Percentiles rank a stretch among this genome's conserved stretches.
Conservation (phyloP, 305 asterid species). For the Lippia alba region DNA sequence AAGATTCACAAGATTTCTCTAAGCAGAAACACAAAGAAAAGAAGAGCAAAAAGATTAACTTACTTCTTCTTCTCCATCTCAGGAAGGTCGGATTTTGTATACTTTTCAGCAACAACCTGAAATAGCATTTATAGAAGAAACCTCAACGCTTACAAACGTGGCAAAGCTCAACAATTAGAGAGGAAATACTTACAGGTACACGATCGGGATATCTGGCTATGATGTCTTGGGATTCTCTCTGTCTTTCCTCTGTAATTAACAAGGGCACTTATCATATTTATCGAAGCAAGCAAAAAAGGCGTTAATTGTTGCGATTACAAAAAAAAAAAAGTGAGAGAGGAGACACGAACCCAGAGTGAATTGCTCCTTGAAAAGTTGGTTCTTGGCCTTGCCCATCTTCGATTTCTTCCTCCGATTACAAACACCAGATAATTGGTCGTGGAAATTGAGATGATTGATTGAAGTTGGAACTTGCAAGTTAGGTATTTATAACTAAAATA, state of each 20-base stretch:
- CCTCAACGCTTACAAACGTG: background rate
- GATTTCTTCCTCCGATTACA: conserved; percentile 25
- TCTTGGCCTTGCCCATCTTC: conserved; percentile 53
- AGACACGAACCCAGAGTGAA: conserved; percentile 52
- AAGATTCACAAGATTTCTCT: conserved; percentile 2
- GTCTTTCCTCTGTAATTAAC: conserved; percentile 65
- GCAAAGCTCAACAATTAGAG: background rate
- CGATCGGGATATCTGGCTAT: conserved; percentile 91
- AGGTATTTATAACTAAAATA: background rate
- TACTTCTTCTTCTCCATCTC: conserved; percentile 94
- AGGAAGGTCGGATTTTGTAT: conserved; percentile 84
- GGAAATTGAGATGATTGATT: background rate
- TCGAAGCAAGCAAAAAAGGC: background rate
- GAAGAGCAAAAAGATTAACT: conserved; percentile 31
- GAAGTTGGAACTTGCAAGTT: background rate
- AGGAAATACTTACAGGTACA: conserved; percentile 60
- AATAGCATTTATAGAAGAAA: conserved; percentile 15
- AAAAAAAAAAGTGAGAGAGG: background rate
- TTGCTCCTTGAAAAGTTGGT: conserved; percentile 55
- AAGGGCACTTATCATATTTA: background rate
- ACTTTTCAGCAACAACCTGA: conserved; percentile 90
- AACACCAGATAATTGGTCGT: background rate
- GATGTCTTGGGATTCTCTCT: conserved; percentile 75
- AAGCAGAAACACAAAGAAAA: background rate
- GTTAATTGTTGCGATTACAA: background rate